phyloP scores from a whole-genome alignment of 192 early-diverging fungal genomes.

The Gigaspora rosea region DNA sequence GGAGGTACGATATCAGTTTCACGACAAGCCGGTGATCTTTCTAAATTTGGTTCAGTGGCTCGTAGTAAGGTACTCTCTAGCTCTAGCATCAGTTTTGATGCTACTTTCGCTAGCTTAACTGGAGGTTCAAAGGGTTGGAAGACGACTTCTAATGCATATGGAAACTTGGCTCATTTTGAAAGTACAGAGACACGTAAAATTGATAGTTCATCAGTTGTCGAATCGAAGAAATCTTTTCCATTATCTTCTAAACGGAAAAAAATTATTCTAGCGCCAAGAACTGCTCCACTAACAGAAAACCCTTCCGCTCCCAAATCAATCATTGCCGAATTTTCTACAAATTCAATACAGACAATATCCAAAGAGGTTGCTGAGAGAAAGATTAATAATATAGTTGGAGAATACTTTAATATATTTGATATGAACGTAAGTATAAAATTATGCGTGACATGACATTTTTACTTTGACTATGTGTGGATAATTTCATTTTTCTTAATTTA shows the following conservation, averaged over 20 bases:
- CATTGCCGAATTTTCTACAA: conserved; percentile 38
- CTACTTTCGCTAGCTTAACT: conserved; percentile 41
- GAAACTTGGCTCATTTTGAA: conserved; percentile 42
- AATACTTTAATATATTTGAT: conserved; percentile 28
- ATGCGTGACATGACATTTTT: conserved; percentile 7
- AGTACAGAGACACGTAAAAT: conserved; percentile 39
- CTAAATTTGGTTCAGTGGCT: conserved; percentile 73
- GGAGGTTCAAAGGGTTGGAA: conserved; percentile 51
- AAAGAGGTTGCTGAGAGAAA: conserved; percentile 32
- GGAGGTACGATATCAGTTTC: conserved; percentile 42
- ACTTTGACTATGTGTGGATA: conserved; percentile 16
- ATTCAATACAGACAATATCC: conserved; percentile 38
- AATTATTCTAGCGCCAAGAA: conserved; percentile 13
- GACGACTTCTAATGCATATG: conserved; percentile 41
- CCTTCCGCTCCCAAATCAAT: conserved; percentile 30
- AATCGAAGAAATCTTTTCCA: conserved; percentile 13
- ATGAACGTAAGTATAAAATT: conserved; percentile 40
- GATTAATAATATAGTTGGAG: conserved; percentile 39
- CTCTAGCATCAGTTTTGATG: conserved; percentile 56
- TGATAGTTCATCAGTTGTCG: not conserved
- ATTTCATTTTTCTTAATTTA: conserved; percentile 6
- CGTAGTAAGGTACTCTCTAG: conserved; percentile 50
- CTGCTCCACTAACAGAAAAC: conserved; percentile 13
- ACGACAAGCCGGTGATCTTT: conserved; percentile 69
- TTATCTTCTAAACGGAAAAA: conserved; percentile 21